Base-by-base conservation (phyloP, 768 basidiomycete genomes). In the Sarcodon sp. region DNA sequence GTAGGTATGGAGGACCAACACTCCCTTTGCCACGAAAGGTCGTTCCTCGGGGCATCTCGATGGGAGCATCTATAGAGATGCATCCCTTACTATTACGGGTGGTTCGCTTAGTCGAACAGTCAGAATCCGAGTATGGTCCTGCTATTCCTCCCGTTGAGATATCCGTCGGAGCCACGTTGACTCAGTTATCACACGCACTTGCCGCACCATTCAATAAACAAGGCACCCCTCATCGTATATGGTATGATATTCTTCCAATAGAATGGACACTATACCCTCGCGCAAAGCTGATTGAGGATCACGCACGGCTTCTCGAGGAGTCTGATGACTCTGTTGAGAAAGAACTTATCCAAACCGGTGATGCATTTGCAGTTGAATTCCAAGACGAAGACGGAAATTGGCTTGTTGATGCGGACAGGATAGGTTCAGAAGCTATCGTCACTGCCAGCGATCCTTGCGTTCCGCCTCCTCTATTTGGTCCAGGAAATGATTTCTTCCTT, bases 341-440 rank as follows among this genome's bases (percentile, higher is more conserved):
- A 21, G 72, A 69, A 2, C 62, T 69, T 37, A 67, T 86, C 31
- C 67, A 76, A 50, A 67, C 69, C 2, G 80, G 76, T 21, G 87
- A 91, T 57, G 66, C 70, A 1, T 82, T 92, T 62, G 76, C 80
- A 1, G 75, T 91, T n/a, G 91, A 96, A 55, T 75, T 83, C 58
- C 75, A 77, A 56, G 21, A 27, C 21, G 59, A 64, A 34, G 56
- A 68, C n/a, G 73, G 69, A 38, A 66, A 67, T 13, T 90, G 86
- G 86, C 57, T 80, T 16, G 65, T 74, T 3, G 72, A 76, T 16
- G 27, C 39, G 33, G 44, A 44, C 33, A 46, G 11, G n/a, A 43
- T 7, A 33, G 48, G 44, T 33, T 38, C 44, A 18, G 47, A 33
- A 27, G 51, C 45, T 15, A 33, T 35, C 15, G 16, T 31, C 44